Conservation (phyloP, 441 rosid species). For the Syzygium syzygioides region DNA sequence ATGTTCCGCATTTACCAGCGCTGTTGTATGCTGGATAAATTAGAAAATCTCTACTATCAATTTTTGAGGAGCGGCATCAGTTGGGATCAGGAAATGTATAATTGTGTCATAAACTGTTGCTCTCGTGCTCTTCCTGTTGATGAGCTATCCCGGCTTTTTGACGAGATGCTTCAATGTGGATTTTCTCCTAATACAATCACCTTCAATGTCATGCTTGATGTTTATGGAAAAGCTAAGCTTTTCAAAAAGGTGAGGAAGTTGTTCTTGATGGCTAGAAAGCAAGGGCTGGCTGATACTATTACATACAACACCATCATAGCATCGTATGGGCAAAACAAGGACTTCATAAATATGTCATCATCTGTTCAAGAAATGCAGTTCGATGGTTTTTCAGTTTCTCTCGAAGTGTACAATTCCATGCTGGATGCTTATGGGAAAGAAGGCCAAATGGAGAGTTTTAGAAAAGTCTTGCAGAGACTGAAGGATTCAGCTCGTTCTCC, state of each 20-base stretch:
- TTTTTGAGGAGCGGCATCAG: slow-evolving; percentile 46
- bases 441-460: slow-evolving; percentile 68
- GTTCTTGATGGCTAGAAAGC: slow-evolving; percentile 54
- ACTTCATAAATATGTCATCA: slow-evolving; percentile 53
- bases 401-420: slow-evolving; percentile 84
- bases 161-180: slow-evolving; percentile 61
- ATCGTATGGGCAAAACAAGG: slow-evolving; percentile 58
- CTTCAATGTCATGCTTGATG: slow-evolving; percentile 71
- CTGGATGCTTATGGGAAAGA: slow-evolving; percentile 82
- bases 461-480: slow-evolving; percentile 61
- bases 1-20: slow-evolving; percentile 85
- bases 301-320: slow-evolving; percentile 83
- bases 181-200: slow-evolving; percentile 64
- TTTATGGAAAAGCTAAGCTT: slow-evolving; percentile 76
- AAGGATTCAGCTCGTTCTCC: slow-evolving; percentile 42
- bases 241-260: slow-evolving; percentile 55
- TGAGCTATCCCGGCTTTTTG: slow-evolving; percentile 71
- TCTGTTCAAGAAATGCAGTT: slow-evolving; percentile 67
- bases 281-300: slow-evolving; percentile 65
- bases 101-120: slow-evolving; percentile 82
- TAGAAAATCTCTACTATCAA: slow-evolving; percentile 44
- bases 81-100: slow-evolving; percentile 89
- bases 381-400: slow-evolving; percentile 82
- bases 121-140: slow-evolving; percentile 69
- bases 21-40: slow-evolving; percentile 48